Evolutionary conservation across 2,329 filamentous ascomycete genomes (phyloP), one percentile per base, ranked within the genome.

Genomic region (Ophioceras dolichostomum): DNA sequence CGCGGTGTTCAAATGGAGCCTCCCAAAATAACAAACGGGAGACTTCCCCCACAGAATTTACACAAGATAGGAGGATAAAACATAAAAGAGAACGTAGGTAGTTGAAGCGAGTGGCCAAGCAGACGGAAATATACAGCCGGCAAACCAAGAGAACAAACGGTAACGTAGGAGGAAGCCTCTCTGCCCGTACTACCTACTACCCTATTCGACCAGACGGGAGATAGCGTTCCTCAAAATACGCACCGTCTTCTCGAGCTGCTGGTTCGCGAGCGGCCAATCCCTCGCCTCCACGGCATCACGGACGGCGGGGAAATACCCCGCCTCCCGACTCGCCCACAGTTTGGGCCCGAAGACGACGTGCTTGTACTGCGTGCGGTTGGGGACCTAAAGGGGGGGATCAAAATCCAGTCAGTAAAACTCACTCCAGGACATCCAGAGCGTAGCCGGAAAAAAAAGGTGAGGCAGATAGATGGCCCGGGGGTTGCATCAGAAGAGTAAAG

Each of bases 291-390:
- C 66, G 8, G 81, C 78, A 50, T 95, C 88, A 39, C 85, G 71
- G 39, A 95, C 82, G n/a, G 79, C 80, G 0, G 89, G 89, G 60
- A 93, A 93, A 43, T 74, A 74, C 0, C 73, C 72, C 39, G 73
- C 71, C 22, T 81, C 72, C 46, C 79, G 73, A 27, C 71, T 75
- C 24, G 78, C 79, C 80, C 85, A 88, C 3, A 75, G 64, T 50
- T 85, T 75, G 1, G 91, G 91, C 2, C 83, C 89, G 54, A 88
- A 94, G 39, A 98, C 63, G 51, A 93, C 72, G 58, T 95, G 91
- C 58, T 93, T 94, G 68, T 87, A 98, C 60, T 96, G 91, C 5
- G 83, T 83, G 45, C 89, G 79, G 48, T 85, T 85, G 28, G 84
- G 83, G 4, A 94, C 72, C 82, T 87, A 22, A 39, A 28, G 22